Conservation (phyloP, 257 asterid genomes). For the Anisodus tanguticus region DNA sequence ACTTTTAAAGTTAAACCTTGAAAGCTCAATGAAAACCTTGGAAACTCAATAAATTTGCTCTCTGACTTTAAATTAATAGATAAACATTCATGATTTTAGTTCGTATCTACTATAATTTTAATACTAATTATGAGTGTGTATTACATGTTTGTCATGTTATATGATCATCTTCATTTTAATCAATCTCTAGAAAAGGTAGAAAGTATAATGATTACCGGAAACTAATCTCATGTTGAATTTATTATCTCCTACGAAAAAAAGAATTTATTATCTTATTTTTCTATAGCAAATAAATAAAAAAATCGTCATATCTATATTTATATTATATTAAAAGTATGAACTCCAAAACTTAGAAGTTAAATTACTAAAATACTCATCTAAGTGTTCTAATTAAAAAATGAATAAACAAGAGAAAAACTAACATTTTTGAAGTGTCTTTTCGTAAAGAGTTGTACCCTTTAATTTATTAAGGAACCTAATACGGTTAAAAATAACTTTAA, state of each 20-base stretch:
- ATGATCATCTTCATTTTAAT: background rate
- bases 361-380: too few species aligned
- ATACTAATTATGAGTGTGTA: background rate
- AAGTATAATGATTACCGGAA: background rate
- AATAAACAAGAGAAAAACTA: too few species aligned
- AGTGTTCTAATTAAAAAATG: too few species aligned
- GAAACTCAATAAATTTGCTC: background rate
- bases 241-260: too few species aligned
- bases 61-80: background rate
- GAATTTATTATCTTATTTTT: background rate
- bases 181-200: background rate
- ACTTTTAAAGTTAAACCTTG: background rate
- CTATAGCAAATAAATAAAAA: background rate
- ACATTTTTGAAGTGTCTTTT: too few species aligned
- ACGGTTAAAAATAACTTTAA: too few species aligned
- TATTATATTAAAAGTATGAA: too few species aligned
- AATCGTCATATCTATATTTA: background rate
- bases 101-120: background rate
- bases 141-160: background rate
- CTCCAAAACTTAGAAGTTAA: too few species aligned
- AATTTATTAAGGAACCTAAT: too few species aligned
- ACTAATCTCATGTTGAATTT: background rate
- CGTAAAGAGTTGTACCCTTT: too few species aligned
- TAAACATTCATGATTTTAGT: background rate
- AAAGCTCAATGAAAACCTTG: too few species aligned